Percentiles rank a stretch among this genome's conserved stretches.
Conservation (phyloP, 2,329 filamentous ascomycete species). For the Juglanconis oblonga region DNA sequence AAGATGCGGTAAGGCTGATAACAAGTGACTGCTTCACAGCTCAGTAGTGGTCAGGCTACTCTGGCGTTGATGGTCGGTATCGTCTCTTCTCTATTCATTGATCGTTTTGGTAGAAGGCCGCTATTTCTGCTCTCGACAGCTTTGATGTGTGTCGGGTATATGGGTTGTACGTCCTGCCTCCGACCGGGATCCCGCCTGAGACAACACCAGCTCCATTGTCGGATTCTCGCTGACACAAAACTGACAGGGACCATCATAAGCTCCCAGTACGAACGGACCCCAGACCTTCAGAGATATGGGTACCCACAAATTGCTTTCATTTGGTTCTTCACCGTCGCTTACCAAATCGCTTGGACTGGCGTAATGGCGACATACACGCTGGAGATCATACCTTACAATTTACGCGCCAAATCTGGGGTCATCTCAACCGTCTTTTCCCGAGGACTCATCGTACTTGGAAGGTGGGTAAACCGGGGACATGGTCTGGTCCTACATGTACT, state of each 20-base stretch:
- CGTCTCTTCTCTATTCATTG: conserved; percentile 29
- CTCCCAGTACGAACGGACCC: conserved; percentile 46
- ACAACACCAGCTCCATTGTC: background rate
- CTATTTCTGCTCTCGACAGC: conserved; percentile 48
- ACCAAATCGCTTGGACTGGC: conserved; percentile 53
- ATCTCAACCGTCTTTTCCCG: conserved; percentile 60
- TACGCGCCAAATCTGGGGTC: conserved; percentile 52
- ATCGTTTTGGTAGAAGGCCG: conserved; percentile 49
- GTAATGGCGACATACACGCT: conserved; percentile 51
- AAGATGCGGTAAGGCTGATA: no score
- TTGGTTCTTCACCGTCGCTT: conserved; percentile 54
- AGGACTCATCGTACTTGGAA: conserved; percentile 55
- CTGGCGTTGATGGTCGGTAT: background rate
- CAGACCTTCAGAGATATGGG: conserved; percentile 40
- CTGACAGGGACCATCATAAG: conserved; percentile 45
- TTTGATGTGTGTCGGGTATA: conserved; percentile 20
- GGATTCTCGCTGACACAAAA: background rate
- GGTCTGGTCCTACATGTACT: background rate
- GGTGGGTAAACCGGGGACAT: conserved; percentile 33
- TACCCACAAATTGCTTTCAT: conserved; percentile 52
- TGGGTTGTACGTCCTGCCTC: conserved; percentile 39
- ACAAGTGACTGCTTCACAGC: background rate
- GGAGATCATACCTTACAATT: conserved; percentile 51
- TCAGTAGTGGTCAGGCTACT: background rate
- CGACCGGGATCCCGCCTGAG: conserved; percentile 41